These are phyloP conservation scores for Pseudoneurospora amorphoporcata DNA, from an alignment of 495 filamentous ascomycete species.

Conservation along the genomic window DNA sequence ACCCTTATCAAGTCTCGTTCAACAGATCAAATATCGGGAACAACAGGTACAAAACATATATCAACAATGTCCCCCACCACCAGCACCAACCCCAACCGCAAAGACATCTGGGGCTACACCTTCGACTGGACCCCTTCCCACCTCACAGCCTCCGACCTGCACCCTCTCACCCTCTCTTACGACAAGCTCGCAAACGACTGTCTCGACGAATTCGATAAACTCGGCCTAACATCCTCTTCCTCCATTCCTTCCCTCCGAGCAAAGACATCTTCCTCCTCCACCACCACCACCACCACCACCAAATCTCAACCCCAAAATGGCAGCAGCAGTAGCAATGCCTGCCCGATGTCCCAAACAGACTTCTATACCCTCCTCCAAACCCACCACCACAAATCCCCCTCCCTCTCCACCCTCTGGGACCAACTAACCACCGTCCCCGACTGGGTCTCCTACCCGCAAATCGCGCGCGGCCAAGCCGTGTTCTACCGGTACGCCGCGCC, in stretches of 20 bases:
- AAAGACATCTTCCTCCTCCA: background rate
- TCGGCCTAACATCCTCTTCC: constrained; percentile 28
- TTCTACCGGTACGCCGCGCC: constrained; percentile 66
- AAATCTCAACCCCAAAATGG: constrained; percentile 3
- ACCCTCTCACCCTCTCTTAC: constrained; percentile 52
- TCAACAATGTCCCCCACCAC: background rate
- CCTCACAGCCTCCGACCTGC: constrained; percentile 47
- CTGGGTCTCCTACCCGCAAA: constrained; percentile 79
- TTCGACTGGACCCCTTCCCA: constrained; percentile 65
- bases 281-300: constrained; percentile 3
- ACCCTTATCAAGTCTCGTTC: background rate
- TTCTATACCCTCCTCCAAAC: constrained; percentile 51
- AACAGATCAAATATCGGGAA: background rate
- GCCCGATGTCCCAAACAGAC: constrained; percentile 33
- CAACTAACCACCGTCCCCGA: constrained; percentile 59
- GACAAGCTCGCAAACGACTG: constrained; percentile 60
- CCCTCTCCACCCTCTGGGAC: constrained; percentile 51
- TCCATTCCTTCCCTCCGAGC: background rate
- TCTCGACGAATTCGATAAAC: constrained; percentile 46
- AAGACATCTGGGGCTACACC: constrained; percentile 50
- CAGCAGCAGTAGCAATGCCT: background rate
- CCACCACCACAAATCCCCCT: constrained; percentile 45
- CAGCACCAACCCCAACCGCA: constrained; percentile 9
- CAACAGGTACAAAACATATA: background rate
- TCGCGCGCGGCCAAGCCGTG: constrained; percentile 57